Conservation (phyloP, 495 filamentous ascomycete genomes). For the Penicillium bovifimosum region DNA sequence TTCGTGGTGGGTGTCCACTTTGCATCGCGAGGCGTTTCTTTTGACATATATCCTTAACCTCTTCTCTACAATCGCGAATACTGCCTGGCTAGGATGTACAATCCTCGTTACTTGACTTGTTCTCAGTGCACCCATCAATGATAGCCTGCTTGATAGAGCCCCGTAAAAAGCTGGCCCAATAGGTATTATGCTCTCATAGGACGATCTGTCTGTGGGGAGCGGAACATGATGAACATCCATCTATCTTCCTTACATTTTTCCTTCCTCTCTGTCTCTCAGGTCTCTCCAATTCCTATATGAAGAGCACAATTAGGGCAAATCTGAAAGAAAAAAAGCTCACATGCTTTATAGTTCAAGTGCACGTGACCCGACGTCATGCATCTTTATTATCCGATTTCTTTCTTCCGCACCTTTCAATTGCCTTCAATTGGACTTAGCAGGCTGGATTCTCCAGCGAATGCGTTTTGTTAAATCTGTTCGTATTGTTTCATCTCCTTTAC, state of each 20-base stretch:
- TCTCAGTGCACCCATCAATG: no score
- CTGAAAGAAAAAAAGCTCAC: background rate
- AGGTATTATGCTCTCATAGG: background rate
- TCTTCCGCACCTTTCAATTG: conserved; percentile 1
- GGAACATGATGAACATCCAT: no score
- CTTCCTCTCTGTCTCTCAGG: background rate
- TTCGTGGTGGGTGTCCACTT: conserved; percentile 3
- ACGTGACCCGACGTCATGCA: conserved; percentile 30
- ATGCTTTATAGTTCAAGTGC: conserved; percentile 1
- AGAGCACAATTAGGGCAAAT: no score
- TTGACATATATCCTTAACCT: conserved; percentile 6
- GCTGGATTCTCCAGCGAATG: background rate
- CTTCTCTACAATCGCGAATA: background rate
- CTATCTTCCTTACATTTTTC: background rate
- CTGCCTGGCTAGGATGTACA: conserved; percentile 1
- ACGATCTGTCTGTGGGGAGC: background rate
- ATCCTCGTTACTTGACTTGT: background rate
- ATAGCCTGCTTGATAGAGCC: background rate
- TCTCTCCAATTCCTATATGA: background rate
- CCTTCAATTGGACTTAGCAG: background rate
- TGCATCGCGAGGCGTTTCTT: conserved; percentile 18
- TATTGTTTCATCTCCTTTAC: background rate
- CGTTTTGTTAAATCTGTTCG: background rate
- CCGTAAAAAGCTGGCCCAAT: background rate
- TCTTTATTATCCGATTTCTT: conserved; percentile 11